These are phyloP conservation scores for Grifola frondosa DNA, from an alignment of 1,284 basidiomycete genomes.

Conservation along the genomic window DNA sequence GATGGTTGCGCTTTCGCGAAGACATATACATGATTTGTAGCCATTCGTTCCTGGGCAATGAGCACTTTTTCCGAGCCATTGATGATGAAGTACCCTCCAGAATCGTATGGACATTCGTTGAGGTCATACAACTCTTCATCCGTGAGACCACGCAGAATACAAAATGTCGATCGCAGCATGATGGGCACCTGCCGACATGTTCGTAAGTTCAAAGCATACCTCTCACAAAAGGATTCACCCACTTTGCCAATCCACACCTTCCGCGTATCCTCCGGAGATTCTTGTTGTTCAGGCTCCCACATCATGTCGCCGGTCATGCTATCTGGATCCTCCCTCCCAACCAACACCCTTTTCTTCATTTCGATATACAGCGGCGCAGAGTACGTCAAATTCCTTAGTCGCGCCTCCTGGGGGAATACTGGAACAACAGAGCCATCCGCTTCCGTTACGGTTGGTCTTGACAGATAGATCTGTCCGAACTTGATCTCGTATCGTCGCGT, in stretches of 20 bases:
- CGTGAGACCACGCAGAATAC: slow-evolving; percentile 80
- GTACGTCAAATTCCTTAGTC: slow-evolving; percentile 93
- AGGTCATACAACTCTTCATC: slow-evolving; percentile 86
- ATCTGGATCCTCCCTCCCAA: slow-evolving; percentile 80
- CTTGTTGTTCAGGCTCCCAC: slow-evolving; percentile 80
- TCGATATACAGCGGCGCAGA: slow-evolving; percentile 97
- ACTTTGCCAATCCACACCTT: slow-evolving; percentile 98
- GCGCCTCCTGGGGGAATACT: slow-evolving; percentile 97
- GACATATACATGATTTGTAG: slow-evolving; percentile 98
- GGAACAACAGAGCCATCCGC: slow-evolving; percentile 92
- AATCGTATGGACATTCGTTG: slow-evolving; percentile 98
- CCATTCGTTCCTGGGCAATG: slow-evolving; percentile 99
- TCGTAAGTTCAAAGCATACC: slow-evolving; percentile 7
- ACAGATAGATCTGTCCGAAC: slow-evolving; percentile 97
- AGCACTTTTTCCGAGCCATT: slow-evolving; percentile 99
- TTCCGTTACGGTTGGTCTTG: slow-evolving; percentile 92
- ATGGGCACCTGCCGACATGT: slow-evolving; percentile 77
- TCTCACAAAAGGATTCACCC: slow-evolving; percentile 27
- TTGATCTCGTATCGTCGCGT: slow-evolving; percentile 95
- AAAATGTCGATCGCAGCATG: slow-evolving; percentile 96
- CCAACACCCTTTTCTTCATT: slow-evolving; percentile 84
- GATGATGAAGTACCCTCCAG: slow-evolving; percentile 99
- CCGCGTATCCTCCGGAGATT: slow-evolving; percentile 61
- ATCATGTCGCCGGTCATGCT: slow-evolving; percentile 79
- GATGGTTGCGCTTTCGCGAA: slow-evolving; percentile 98